These are phyloP conservation scores for Talaromyces sp. DNA, from an alignment of 2,329 filamentous ascomycete species.

Conservation along the genomic window DNA sequence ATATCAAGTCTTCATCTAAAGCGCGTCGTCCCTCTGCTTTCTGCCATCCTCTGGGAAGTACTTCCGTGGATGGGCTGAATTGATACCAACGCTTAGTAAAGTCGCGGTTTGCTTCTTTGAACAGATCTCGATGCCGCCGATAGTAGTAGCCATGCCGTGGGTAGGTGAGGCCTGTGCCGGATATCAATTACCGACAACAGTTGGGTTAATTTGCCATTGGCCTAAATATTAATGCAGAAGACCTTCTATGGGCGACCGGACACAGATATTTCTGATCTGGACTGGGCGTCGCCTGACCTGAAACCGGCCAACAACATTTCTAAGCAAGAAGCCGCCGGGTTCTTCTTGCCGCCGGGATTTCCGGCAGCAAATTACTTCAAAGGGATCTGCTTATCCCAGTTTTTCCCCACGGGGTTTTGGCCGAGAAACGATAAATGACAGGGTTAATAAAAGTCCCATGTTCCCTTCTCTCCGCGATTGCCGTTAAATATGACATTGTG, in stretches of 20 bases:
- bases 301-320: too few relatives aligned
- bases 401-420: neutral
- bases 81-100: constrained; percentile 13
- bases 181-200: neutral
- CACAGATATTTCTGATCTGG: too few relatives aligned
- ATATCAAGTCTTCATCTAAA: constrained; percentile 12
- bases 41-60: constrained; percentile 16
- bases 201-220: neutral
- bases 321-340: neutral
- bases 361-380: neutral
- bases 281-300: too few relatives aligned
- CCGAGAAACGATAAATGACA: neutral
- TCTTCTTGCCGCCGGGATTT: neutral
- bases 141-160: neutral
- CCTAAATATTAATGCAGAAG: too few relatives aligned
- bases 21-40: constrained; percentile 11
- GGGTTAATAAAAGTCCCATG: neutral
- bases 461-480: too few relatives aligned
- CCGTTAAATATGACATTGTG: too few relatives aligned
- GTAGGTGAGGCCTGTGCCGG: too few relatives aligned
- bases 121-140: neutral
- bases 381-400: too few relatives aligned
- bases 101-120: neutral
- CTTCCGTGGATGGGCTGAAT: constrained; percentile 12
- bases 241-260: too few relatives aligned